phyloP scores from a whole-genome alignment of 495 filamentous ascomycete species.

The Letharia columbiana region DNA sequence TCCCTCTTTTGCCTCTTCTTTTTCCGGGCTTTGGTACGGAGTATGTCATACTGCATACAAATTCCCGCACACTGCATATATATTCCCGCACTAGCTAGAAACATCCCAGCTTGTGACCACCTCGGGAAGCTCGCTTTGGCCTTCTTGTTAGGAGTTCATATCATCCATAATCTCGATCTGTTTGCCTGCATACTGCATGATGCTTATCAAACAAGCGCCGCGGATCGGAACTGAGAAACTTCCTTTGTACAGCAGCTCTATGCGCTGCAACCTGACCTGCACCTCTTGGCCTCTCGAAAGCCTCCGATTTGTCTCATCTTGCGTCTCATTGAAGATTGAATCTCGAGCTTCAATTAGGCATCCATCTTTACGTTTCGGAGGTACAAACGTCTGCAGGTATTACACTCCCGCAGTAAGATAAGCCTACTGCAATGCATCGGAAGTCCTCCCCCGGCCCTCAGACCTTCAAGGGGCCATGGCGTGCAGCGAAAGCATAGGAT shows the following conservation, averaged over 20 bases:
- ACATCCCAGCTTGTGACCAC: not conserved
- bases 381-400: not conserved
- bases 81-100: not conserved
- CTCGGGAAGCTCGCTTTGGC: not conserved
- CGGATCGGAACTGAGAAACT: not conserved
- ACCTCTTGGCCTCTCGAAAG: not conserved
- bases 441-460: not conserved
- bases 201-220: not conserved
- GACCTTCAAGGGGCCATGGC: not conserved
- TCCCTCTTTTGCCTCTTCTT: not conserved
- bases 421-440: not conserved
- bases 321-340: not conserved
- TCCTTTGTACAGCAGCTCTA: not conserved
- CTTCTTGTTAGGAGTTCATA: not conserved
- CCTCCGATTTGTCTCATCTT: not conserved
- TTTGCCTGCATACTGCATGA: not conserved
- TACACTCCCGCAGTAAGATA: not conserved
- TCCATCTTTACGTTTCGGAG: not conserved
- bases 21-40: not conserved
- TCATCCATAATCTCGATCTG: not conserved
- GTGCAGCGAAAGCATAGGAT: not conserved
- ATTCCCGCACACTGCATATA: not conserved
- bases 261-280: slow-evolving; percentile 3
- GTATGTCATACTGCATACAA: slow-evolving; percentile 1
- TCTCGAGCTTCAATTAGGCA: not conserved